Evolutionary conservation across 352 stramenopile species (phyloP).

Genomic region (Peronospora farinosa): DNA sequence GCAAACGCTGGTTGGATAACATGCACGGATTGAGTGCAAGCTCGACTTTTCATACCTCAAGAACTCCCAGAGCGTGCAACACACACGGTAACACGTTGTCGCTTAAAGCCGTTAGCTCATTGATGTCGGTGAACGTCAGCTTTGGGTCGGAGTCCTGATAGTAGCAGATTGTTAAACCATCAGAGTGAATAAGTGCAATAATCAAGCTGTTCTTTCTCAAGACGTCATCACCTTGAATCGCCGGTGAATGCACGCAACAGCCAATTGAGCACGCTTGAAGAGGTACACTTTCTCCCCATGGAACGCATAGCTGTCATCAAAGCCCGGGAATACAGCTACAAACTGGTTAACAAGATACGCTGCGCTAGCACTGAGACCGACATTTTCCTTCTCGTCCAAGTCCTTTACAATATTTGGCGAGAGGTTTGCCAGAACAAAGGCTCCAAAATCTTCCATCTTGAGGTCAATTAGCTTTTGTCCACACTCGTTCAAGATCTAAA

Average conservation of each 20-base stretch:
- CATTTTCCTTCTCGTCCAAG: slow-evolving; percentile 18
- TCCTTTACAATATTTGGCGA: slow-evolving; percentile 9
- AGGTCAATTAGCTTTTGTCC: slow-evolving; percentile 51
- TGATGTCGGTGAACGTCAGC: slow-evolving; percentile 55
- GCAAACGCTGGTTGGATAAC: slow-evolving; percentile 2
- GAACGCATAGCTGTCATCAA: slow-evolving; percentile 56
- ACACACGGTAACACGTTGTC: slow-evolving; percentile 80
- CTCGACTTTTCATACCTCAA: slow-evolving; percentile 39
- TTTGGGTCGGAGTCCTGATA: slow-evolving; percentile 39
- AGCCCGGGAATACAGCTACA: slow-evolving; percentile 55
- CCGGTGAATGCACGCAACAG: slow-evolving; percentile 42
- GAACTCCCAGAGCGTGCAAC: slow-evolving; percentile 56
- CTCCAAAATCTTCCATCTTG: slow-evolving; percentile 57
- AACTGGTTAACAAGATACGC: slow-evolving; percentile 48
- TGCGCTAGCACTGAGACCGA: slow-evolving; percentile 29
- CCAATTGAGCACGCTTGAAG: slow-evolving; percentile 69
- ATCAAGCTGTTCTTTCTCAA: not conserved
- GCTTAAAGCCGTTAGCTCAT: slow-evolving; percentile 52
- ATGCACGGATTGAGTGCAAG: not conserved
- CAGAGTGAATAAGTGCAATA: not conserved
- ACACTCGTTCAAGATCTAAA: slow-evolving; percentile 50
- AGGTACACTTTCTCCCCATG: slow-evolving; percentile 48
- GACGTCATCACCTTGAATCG: slow-evolving; percentile 48
- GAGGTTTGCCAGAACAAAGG: slow-evolving; percentile 64
- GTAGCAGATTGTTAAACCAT: slow-evolving; percentile 1